Evolutionary conservation across 306 rosid species (phyloP).

Genomic region (Myrica gale): DNA sequence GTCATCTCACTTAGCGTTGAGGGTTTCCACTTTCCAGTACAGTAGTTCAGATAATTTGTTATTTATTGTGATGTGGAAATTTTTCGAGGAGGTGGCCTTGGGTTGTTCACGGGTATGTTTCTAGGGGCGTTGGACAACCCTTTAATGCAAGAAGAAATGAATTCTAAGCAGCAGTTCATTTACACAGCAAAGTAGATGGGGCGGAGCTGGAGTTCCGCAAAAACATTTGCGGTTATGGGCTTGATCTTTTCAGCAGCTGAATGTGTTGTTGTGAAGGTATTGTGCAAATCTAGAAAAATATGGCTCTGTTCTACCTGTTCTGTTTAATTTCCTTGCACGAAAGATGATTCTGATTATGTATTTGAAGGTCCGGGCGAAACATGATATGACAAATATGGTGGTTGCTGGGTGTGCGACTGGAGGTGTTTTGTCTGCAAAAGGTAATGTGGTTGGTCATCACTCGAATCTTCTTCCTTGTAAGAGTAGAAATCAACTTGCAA

Average conservation of each 20-base stretch:
- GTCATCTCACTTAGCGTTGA: background rate
- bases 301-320: background rate
- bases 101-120: constrained; percentile 84
- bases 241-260: constrained; percentile 87
- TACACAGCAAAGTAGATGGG: constrained; percentile 94
- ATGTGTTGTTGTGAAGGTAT: constrained; percentile 89
- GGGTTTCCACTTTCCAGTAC: background rate
- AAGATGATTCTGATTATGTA: constrained; percentile 3
- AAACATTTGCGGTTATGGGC: constrained; percentile 97
- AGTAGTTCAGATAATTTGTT: constrained; percentile 1
- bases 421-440: constrained; percentile 84
- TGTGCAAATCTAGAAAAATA: constrained; percentile 4
- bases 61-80: constrained; percentile 32
- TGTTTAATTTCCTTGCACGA: constrained; percentile 22
- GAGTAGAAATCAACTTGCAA: background rate
- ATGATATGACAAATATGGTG: constrained; percentile 73
- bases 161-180: constrained; percentile 63
- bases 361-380: constrained; percentile 81
- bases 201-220: constrained; percentile 79
- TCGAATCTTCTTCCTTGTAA: constrained; percentile 2
- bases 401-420: constrained; percentile 94
- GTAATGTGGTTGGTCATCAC: constrained; percentile 33
- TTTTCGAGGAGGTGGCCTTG: constrained; percentile 84
- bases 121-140: constrained; percentile 80
- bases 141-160: constrained; percentile 71